Evolutionary conservation across 1,284 basidiomycete species (phyloP).

Genomic region (Ceraceosorus guamensis): DNA sequence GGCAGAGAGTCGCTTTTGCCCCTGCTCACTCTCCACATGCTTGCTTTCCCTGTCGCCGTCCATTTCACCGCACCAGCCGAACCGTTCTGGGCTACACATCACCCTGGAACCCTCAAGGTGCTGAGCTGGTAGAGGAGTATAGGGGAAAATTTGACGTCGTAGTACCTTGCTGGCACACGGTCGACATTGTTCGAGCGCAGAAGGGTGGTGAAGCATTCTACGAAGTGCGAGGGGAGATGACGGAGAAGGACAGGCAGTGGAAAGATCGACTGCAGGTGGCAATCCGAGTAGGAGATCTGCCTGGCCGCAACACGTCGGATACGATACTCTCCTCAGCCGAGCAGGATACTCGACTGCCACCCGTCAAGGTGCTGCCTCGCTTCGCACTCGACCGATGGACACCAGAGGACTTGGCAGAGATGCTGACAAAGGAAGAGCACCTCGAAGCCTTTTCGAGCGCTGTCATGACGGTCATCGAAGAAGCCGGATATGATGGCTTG

Average conservation of each 20-base stretch:
- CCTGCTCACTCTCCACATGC: too few relatives aligned
- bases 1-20: too few relatives aligned
- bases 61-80: background rate
- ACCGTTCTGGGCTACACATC: conserved; percentile 28
- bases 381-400: conserved; percentile 19
- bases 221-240: conserved; percentile 17
- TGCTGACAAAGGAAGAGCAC: background rate
- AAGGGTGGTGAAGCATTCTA: conserved; percentile 11
- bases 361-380: conserved; percentile 16
- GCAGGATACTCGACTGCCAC: too few relatives aligned
- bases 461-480: background rate
- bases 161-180: conserved; percentile 30
- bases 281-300: background rate
- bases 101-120: conserved; percentile 25
- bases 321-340: too few relatives aligned
- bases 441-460: conserved; percentile 11
- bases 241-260: conserved; percentile 14
- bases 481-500: conserved; percentile 14
- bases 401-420: background rate
- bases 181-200: conserved; percentile 2
- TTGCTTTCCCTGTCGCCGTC: too few relatives aligned
- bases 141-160: conserved; percentile 21
- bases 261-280: conserved; percentile 4
- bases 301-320: background rate
- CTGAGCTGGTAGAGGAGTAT: conserved; percentile 12